A percentile compares a stretch with the other conserved stretches of the same genome.
Conservation (phyloP, 2,329 filamentous ascomycete genomes). For the Colletotrichum acutatum region DNA sequence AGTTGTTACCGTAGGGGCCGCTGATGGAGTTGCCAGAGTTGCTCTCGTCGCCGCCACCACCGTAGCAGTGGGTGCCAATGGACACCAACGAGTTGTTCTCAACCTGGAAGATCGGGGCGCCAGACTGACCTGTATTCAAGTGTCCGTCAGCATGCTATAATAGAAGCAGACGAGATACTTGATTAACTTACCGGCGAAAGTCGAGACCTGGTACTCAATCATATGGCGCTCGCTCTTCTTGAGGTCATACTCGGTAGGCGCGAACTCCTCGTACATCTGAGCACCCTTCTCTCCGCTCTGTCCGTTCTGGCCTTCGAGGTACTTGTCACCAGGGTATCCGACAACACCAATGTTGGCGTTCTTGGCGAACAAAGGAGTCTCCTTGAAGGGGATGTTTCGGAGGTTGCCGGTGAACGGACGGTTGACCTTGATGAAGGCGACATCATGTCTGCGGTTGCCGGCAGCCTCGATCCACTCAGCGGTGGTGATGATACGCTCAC, state of each 20-base stretch:
- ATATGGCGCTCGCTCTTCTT: constrained; percentile 37
- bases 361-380: constrained; percentile 28
- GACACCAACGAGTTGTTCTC: constrained; percentile 22
- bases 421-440: constrained; percentile 42
- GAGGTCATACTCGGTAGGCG: constrained; percentile 39
- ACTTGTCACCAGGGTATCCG: constrained; percentile 47
- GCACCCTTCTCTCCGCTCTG: constrained; percentile 40
- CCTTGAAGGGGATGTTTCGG: constrained; percentile 36
- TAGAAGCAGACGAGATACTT: neutral
- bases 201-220: constrained; percentile 45
- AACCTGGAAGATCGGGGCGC: constrained; percentile 41
- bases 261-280: constrained; percentile 47
- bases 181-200: constrained; percentile 41
- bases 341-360: constrained; percentile 42
- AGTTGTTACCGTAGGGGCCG: constrained; percentile 38
- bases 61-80: constrained; percentile 45
- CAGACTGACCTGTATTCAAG: constrained; percentile 40
- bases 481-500: constrained; percentile 39
- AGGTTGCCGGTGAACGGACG: constrained; percentile 40
- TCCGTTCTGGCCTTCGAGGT: constrained; percentile 17
- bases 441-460: constrained; percentile 36
- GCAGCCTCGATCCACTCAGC: constrained; percentile 37
- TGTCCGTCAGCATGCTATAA: neutral
- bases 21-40: constrained; percentile 43
- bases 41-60: constrained; percentile 35